Percentiles rank a stretch among this genome's conserved stretches.
Evolutionary conservation across 2,329 filamentous ascomycete genomes (phyloP).

Genomic region (Phialocephala sp.): DNA sequence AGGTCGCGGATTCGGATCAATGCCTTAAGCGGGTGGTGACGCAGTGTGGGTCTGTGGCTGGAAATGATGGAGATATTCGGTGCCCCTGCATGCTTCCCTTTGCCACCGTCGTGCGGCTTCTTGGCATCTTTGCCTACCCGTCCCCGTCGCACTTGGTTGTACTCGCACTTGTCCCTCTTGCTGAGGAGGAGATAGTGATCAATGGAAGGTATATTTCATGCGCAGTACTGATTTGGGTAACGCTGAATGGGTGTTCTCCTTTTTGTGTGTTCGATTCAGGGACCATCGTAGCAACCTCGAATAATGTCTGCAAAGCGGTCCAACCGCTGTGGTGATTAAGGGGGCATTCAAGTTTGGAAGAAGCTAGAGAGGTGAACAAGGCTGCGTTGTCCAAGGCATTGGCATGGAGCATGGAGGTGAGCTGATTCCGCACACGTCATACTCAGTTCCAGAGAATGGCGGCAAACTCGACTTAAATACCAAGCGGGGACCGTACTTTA

Average conservation of each 20-base stretch:
- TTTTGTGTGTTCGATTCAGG: not conserved
- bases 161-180: not conserved
- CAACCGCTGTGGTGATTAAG: not conserved
- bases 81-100: not conserved
- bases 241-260: not conserved
- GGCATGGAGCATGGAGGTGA: not conserved
- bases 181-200: not conserved
- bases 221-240: not conserved
- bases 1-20: not conserved
- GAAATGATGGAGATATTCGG: not conserved
- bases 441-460: conserved; percentile 1
- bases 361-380: conserved; percentile 3
- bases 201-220: not conserved
- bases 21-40: not conserved
- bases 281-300: not conserved
- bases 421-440: conserved; percentile 14
- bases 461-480: conserved; percentile 3
- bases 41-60: conserved; percentile 8
- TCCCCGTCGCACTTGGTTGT: not conserved
- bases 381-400: conserved; percentile 3
- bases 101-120: not conserved
- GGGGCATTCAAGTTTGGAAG: not conserved
- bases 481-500: not conserved
- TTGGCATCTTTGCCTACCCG: not conserved
- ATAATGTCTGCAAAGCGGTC: not conserved